Evolutionary conservation across 495 filamentous ascomycete genomes (phyloP).

Genomic region (Parathielavia hyrcaniae): DNA sequence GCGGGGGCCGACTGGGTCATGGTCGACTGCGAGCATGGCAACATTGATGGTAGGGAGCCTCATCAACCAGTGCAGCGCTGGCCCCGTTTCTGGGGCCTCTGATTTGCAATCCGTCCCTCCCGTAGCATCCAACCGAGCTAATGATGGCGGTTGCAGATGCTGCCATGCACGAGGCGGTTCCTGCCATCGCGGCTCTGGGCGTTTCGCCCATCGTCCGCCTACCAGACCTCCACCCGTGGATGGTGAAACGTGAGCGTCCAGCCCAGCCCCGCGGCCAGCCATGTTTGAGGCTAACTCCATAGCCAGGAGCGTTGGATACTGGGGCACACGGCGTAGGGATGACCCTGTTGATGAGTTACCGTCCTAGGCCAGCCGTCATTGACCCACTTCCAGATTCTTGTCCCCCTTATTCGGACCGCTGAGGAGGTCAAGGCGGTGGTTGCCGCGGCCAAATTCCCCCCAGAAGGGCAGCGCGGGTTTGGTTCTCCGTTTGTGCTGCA

Average conservation of each 20-base stretch:
- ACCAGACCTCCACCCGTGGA: slow-evolving; percentile 59
- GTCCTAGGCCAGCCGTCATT: slow-evolving; percentile 14
- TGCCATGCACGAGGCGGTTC: slow-evolving; percentile 78
- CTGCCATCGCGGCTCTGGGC: slow-evolving; percentile 60
- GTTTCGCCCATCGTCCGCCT: slow-evolving; percentile 63
- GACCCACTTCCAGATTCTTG: slow-evolving; percentile 42
- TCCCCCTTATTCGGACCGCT: slow-evolving; percentile 59
- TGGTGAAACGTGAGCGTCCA: slow-evolving; percentile 58
- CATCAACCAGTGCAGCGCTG: neutral
- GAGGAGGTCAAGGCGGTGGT: slow-evolving; percentile 57
- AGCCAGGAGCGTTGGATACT: slow-evolving; percentile 56
- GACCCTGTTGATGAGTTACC: neutral
- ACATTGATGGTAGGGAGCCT: slow-evolving; percentile 59
- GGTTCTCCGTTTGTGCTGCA: slow-evolving; percentile 63
- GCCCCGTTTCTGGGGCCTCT: neutral
- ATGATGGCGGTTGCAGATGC: slow-evolving; percentile 46
- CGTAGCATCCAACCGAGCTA: neutral
- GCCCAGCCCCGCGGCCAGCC: neutral
- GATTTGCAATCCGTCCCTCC: neutral
- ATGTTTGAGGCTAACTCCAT: neutral
- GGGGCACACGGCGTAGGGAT: slow-evolving; percentile 57
- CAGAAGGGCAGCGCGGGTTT: slow-evolving; percentile 56
- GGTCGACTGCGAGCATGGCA: slow-evolving; percentile 74
- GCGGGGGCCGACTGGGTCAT: slow-evolving; percentile 68
- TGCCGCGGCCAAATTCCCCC: slow-evolving; percentile 60